phyloP scores from a whole-genome alignment of 140 eudicot species.

The Erigeron philadelphicus region DNA sequence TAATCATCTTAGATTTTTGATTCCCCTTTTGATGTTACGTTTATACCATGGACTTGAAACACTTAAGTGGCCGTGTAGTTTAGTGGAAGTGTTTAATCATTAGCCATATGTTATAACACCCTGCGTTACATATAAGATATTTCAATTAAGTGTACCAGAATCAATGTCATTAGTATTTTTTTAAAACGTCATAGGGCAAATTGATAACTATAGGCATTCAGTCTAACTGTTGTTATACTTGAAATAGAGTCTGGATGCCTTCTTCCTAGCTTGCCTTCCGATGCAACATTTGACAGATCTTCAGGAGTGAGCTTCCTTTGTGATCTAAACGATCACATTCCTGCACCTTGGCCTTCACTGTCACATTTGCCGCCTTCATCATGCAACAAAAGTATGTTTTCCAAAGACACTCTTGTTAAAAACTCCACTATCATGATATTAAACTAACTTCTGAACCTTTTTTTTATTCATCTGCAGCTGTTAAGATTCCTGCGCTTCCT shows the following conservation, averaged over 20 bases:
- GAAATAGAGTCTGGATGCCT: constrained; percentile 85
- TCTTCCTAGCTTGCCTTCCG: constrained; percentile 95
- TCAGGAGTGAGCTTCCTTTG: constrained; percentile 86
- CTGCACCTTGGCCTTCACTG: constrained; percentile 96
- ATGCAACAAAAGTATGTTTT: constrained; percentile 77
- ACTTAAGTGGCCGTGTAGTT: not conserved
- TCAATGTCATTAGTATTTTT: not conserved
- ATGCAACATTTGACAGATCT: constrained; percentile 62
- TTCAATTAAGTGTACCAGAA: not conserved
- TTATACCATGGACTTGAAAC: too few species aligned
- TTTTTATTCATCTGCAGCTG: constrained; percentile 46
- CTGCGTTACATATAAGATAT: not conserved
- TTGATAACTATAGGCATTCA: not conserved
- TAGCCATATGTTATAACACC: constrained; percentile 3
- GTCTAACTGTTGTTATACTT: constrained; percentile 21
- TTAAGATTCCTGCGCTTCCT: constrained; percentile 96
- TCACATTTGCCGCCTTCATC: constrained; percentile 67
- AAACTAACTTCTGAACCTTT: constrained; percentile 7
- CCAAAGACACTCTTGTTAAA: constrained; percentile 1
- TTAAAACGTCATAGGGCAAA: not conserved
- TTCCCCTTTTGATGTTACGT: too few species aligned
- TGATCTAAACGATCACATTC: constrained; percentile 91
- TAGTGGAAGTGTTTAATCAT: constrained; percentile 6
- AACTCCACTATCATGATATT: not conserved
- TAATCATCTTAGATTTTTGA: not conserved